These are phyloP conservation scores for Sphagnum tenellum DNA, from an alignment of 225 moss, liverwort and hornwort genomes.

Conservation along the genomic window DNA sequence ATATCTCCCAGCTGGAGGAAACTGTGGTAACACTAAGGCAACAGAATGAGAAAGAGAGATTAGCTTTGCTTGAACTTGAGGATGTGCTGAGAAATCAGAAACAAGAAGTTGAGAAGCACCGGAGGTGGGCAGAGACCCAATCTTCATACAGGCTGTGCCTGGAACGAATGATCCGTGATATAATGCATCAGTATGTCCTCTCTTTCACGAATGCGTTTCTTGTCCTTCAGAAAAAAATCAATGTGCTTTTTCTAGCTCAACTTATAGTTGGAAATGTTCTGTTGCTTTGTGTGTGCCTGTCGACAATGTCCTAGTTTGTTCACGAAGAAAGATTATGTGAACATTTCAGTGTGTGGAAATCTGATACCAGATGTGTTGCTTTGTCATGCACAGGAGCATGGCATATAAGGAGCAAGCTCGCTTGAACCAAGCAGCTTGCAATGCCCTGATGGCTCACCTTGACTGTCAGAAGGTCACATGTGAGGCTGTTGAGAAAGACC, in stretches of 20 bases:
- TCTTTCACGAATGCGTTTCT: no score
- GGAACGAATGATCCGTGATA: slow-evolving; percentile 7
- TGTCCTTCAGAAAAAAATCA: no score
- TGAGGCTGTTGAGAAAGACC: slow-evolving; percentile 60
- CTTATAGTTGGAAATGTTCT: no score
- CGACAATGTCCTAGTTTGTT: no score
- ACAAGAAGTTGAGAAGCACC: slow-evolving; percentile 7
- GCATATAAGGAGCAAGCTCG: slow-evolving; percentile 68
- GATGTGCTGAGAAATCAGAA: neutral
- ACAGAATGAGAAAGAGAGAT: slow-evolving; percentile 5
- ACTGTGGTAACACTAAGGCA: neutral
- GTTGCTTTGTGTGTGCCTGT: no score
- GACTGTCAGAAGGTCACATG: slow-evolving; percentile 67
- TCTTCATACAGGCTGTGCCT: slow-evolving; percentile 3
- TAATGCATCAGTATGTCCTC: slow-evolving; percentile 6
- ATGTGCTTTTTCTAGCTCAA: no score
- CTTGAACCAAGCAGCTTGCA: slow-evolving; percentile 67
- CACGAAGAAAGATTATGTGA: no score
- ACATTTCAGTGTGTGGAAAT: no score
- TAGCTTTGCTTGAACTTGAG: slow-evolving; percentile 6
- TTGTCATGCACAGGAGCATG: slow-evolving; percentile 31
- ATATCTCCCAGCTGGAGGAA: slow-evolving; percentile 2
- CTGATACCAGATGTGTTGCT: no score
- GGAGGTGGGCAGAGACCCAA: slow-evolving; percentile 7
- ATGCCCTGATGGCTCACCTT: slow-evolving; percentile 60